These are phyloP conservation scores for Nitzschia putrida DNA, from an alignment of 108 stramenopile genomes.

Conservation along the genomic window DNA sequence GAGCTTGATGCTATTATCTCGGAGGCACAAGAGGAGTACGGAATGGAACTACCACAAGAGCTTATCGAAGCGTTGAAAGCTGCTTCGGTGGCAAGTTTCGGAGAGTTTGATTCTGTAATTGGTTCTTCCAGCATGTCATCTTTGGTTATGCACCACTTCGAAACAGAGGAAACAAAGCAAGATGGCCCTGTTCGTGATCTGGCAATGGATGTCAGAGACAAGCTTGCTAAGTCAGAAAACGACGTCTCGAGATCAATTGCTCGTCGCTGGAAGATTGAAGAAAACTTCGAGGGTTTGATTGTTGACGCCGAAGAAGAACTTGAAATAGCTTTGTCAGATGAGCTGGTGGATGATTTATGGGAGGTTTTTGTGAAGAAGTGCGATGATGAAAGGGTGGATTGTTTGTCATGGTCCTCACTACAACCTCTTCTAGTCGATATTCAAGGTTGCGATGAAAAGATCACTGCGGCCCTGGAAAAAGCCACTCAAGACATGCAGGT, in stretches of 20 bases:
- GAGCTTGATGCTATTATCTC: slow-evolving; percentile 26
- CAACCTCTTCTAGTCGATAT: not conserved
- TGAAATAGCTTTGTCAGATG: not conserved
- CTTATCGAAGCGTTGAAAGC: slow-evolving; percentile 18
- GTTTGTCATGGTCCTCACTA: not conserved
- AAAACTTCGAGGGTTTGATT: slow-evolving; percentile 20
- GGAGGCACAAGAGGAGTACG: slow-evolving; percentile 18
- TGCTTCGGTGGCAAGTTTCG: slow-evolving; percentile 6
- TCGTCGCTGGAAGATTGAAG: slow-evolving; percentile 5
- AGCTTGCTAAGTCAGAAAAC: not conserved
- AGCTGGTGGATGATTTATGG: slow-evolving; percentile 4
- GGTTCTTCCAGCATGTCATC: slow-evolving; percentile 13
- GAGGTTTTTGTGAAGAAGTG: not conserved
- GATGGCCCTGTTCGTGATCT: slow-evolving; percentile 4
- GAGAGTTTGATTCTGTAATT: slow-evolving; percentile 6
- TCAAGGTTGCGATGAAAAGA: not conserved
- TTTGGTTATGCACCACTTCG: slow-evolving; percentile 7
- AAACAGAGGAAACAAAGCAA: not conserved
- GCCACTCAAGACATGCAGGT: slow-evolving; percentile 4
- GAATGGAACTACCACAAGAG: slow-evolving; percentile 20
- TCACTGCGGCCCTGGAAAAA: not conserved
- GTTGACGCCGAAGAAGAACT: slow-evolving; percentile 13
- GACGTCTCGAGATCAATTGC: not conserved
- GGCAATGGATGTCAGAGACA: not conserved
- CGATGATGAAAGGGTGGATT: not conserved